Conservation (phyloP, 805 yeast species). For the Candida tallmaniae region DNA sequence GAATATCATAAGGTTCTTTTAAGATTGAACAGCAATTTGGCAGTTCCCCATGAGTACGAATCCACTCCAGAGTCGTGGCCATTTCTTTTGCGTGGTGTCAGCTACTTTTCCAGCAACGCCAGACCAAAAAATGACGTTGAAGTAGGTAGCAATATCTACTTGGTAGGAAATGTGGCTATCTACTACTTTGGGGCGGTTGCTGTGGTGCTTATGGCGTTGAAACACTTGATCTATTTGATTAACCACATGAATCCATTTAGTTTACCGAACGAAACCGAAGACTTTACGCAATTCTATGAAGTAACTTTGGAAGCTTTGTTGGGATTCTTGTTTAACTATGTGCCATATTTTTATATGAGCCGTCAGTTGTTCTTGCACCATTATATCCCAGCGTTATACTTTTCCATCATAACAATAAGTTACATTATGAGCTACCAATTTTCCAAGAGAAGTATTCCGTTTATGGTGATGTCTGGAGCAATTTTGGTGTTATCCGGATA, state of each 20-base stretch:
- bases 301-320: slow-evolving; percentile 34
- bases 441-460: slow-evolving; percentile 21
- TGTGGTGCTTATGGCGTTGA: slow-evolving; percentile 22
- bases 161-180: slow-evolving; percentile 59
- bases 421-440: slow-evolving; percentile 42
- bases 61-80: slow-evolving; percentile 67
- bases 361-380: slow-evolving; percentile 73
- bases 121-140: slow-evolving; percentile 10
- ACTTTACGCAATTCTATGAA: slow-evolving; percentile 14
- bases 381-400: slow-evolving; percentile 44
- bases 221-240: slow-evolving; percentile 17
- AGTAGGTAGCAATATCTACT: slow-evolving; percentile 41
- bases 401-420: slow-evolving; percentile 41
- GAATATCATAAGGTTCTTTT: slow-evolving; percentile 59
- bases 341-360: slow-evolving; percentile 48
- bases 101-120: slow-evolving; percentile 44
- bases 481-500: slow-evolving; percentile 15
- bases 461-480: slow-evolving; percentile 18
- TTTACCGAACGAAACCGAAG: slow-evolving; percentile 11
- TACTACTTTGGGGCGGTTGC: slow-evolving; percentile 45
- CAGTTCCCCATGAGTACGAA: slow-evolving; percentile 45
- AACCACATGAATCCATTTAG: slow-evolving; percentile 29
- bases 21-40: slow-evolving; percentile 42
- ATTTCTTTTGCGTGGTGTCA: slow-evolving; percentile 51
- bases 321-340: slow-evolving; percentile 56